Evolutionary conservation across 257 asterid species (phyloP), one percentile per base, ranked within the genome.

Genomic region (Primulina eburnea): DNA sequence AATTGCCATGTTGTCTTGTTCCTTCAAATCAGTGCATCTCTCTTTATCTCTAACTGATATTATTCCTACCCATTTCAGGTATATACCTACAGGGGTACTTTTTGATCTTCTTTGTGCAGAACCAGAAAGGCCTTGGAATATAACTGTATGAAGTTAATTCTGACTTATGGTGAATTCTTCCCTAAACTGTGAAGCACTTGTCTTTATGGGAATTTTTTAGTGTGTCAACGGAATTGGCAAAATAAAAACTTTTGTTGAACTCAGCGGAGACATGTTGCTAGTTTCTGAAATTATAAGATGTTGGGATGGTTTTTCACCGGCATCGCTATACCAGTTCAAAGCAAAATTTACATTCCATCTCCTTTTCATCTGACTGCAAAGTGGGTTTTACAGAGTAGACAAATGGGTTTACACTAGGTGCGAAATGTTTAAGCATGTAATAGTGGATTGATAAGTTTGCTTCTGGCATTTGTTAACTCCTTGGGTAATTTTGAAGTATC

Each of bases 101-200:
- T 93, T 85, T 82, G 99, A 93, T 80, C 95, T 93, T 82, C 92
- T 93, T 68, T 93, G 97, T 71, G 90, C 92, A 16, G 97, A 90
- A 72, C 96, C 96, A 61, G 96, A 94, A 85, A 86, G 96, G 72
- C 99, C 99, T 56, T 94, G 97, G 99, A 86, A 94, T 86, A 82
- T 94, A 73, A 94, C 87, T 67, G 97, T 90, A 87, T 32, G 79
- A 20, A 50, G 58, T 75, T 65, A 32, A 34, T 37, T 78, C 63
- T 64, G 4, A 57, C 52, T 63, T 64, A 60, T 70, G 4, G 9
- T 76, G 74, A 58, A 65, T 65, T 65, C 56, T 30, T 75, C 61
- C 26, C 68, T 52, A 26, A 71, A 26, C 40, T 64, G 28, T 70
- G 32, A 60, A 18, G 11, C 58, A 17, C 62, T 29, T 33, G 21